Evolutionary conservation across 768 basidiomycete genomes (phyloP).

Genomic region (Tricholoma matsutake): DNA sequence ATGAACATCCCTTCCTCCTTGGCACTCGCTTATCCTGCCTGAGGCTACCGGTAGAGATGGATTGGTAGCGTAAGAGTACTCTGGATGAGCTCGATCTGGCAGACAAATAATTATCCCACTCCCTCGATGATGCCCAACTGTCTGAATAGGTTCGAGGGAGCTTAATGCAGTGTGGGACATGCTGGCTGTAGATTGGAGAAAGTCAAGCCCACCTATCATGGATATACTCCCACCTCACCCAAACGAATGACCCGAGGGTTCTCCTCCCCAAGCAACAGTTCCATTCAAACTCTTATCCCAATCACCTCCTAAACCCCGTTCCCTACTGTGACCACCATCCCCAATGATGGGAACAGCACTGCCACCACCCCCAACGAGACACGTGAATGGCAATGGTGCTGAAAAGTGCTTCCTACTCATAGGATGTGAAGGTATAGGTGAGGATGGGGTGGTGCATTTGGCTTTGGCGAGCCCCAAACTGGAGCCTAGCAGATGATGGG

Average conservation of each 20-base stretch:
- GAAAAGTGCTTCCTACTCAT: slow-evolving; percentile 4
- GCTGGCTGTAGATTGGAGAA: too few species aligned
- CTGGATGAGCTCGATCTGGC: too few species aligned
- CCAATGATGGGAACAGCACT: slow-evolving; percentile 9
- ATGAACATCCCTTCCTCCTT: too few species aligned
- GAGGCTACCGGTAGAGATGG: too few species aligned
- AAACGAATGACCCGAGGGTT: not conserved
- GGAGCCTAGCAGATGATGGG: not conserved
- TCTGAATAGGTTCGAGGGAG: too few species aligned
- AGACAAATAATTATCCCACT: too few species aligned
- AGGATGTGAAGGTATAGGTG: not conserved
- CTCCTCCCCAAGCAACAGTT: not conserved
- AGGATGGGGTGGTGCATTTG: not conserved
- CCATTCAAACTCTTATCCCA: not conserved
- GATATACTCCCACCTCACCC: not conserved
- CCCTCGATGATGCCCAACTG: too few species aligned
- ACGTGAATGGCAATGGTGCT: slow-evolving; percentile 4
- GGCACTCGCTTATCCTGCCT: too few species aligned
- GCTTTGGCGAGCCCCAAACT: slow-evolving; percentile 3
- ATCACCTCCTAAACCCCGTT: not conserved
- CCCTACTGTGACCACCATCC: slow-evolving; percentile 3
- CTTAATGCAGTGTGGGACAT: too few species aligned
- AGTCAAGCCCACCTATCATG: not conserved
- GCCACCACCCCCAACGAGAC: not conserved
- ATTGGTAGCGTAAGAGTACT: too few species aligned